Evolutionary conservation across 169 alveolate species (phyloP), one percentile per base, ranked within the genome.

Genomic region (Cryptosporidium tyzzeri): DNA sequence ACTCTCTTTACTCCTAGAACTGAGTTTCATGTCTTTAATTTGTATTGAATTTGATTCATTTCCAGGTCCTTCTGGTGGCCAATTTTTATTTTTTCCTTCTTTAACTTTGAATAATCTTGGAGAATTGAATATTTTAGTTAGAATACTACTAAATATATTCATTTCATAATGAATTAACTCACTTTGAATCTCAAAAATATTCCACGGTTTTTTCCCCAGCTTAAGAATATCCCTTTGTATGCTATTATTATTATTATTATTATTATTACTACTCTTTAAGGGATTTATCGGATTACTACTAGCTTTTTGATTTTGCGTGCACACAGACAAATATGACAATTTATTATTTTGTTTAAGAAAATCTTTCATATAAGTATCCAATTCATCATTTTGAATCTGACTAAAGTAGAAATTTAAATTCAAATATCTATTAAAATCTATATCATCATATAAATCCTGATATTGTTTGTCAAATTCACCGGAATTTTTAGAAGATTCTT

Each of bases 31-130:
- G 12, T 33, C 44, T 65, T 58, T 80, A 16, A 80, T 0, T 23
- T 75, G 65, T 62, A 80, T 80, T 59, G 18, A 29, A 18, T 21
- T 41, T 23, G 80, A 62, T 26, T 80, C 89, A 37, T 21, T 39
- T 26, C 89, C 89, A 26, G 89, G 89, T 67, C 89, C 89, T 1
- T 59, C 73, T 21, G 89, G 89, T 37, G 89, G 89, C 89, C 89
- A 80, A 16, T 14, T 61, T 45, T 50, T 80, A 65, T 65, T 45
- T 62, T 65, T 62, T 0, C 67, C 41, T 44, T 80, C 89, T 9
- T 21, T 80, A 12, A 80, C 67, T 80, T 48, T 58, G 23, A 37
- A 80, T 21, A 80, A 14, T 16, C 50, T 65, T 12, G 44, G 33
- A 12, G 75, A 80, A 80, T 80, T 80, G 16, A 62, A 65, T 8